These are phyloP conservation scores for Cordyceps militaris DNA, from an alignment of 2,329 filamentous ascomycete species.

Conservation along the genomic window DNA sequence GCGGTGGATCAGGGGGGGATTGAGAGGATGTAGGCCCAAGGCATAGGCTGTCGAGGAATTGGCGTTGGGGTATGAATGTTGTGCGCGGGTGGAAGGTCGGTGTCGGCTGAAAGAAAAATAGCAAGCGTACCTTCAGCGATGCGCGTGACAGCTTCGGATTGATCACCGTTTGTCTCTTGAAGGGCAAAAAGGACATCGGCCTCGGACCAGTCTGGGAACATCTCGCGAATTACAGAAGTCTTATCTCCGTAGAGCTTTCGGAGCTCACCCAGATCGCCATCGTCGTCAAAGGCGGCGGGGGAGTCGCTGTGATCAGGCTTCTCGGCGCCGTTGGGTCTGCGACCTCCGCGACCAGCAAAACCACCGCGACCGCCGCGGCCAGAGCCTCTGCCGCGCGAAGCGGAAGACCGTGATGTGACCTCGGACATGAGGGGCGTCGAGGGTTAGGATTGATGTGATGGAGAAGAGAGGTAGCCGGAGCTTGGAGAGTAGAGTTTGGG, in stretches of 20 bases:
- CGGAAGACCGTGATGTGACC: conserved; percentile 75
- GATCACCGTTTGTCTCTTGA: conserved; percentile 77
- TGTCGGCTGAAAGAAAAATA: not conserved
- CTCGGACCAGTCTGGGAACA: conserved; percentile 94
- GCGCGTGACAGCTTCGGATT: conserved; percentile 65
- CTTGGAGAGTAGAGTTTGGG: conserved; percentile 21
- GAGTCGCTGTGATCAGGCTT: conserved; percentile 50
- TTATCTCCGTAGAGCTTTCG: conserved; percentile 82
- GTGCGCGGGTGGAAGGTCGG: not conserved
- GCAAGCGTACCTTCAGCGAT: conserved; percentile 64
- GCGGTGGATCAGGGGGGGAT: conserved; percentile 13
- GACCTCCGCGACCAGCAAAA: conserved; percentile 65
- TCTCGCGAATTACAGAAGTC: conserved; percentile 76
- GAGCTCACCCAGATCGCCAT: conserved; percentile 84
- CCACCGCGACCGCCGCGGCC: conserved; percentile 78
- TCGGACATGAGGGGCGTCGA: conserved; percentile 71
- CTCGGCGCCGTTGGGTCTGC: conserved; percentile 65
- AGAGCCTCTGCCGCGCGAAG: conserved; percentile 84
- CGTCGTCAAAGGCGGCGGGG: conserved; percentile 60
- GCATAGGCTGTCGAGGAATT: not conserved
- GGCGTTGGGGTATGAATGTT: not conserved
- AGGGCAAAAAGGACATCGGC: conserved; percentile 90
- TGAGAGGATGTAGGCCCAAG: not conserved
- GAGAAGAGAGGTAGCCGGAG: conserved; percentile 22
- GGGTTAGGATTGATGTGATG: conserved; percentile 8